Evolutionary conservation across 352 stramenopile genomes (phyloP), one percentile per base, ranked within the genome.

Genomic region (Pythium oligandrum): DNA sequence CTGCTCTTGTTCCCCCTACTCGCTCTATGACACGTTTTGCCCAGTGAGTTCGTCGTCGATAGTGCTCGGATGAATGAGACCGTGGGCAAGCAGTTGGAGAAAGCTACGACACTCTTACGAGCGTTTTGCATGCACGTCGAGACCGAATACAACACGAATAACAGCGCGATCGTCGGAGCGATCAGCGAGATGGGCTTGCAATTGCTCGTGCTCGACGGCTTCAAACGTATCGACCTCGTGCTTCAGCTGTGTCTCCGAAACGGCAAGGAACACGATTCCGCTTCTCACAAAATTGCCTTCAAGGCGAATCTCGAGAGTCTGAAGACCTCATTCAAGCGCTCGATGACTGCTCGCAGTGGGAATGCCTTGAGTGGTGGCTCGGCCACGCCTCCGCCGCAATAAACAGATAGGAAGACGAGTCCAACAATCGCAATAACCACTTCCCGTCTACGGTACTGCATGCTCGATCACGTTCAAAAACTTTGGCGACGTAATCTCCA

Each of bases 101-200:
- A 78, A 47, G 71, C 55, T 6, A 71, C 72, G 33, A 66, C 72
- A 45, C 64, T 64, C 48, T 60, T 85, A 4, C 76, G 73, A 2
- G 66, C 68, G 3, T 87, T 71, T 71, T 70, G 52, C n/a, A 58
- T 71, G 4, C 60, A 67, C 31, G 44, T 78, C 26, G 76, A 87
- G 55, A 70, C 70, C 40, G 68, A 77, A 48, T 87, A 81, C 61
- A 83, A 83, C 55, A 61, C 9, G 9, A 11, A 48, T 30, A 53
- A 37, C 37, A 51, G 9, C 37, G 34, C 32, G 4, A 53, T 11
- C 32, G 35, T 39, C 6, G 1, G 10, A 9, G 26, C 30, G 30
- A 51, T 51, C 12, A 30, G 33, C 30, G 30, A 51, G 30, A 10
- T 26, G 5, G 36, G 31, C 9, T 17, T 77, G 51, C 44, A 67